phyloP scores from a whole-genome alignment of 2,329 filamentous ascomycete species.

The Beauveria australis region DNA sequence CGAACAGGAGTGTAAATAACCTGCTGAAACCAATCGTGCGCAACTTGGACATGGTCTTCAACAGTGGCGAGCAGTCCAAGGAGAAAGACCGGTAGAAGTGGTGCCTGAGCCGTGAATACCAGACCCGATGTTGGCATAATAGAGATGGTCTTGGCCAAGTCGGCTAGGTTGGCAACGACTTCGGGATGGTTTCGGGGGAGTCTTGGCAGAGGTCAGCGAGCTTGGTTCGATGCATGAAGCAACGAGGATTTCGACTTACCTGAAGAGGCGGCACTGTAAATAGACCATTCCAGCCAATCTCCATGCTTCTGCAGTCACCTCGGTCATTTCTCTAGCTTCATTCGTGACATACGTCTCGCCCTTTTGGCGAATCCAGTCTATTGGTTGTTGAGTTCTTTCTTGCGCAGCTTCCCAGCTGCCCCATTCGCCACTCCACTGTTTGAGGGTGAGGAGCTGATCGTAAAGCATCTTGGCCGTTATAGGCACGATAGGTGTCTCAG shows the following conservation, averaged over 20 bases:
- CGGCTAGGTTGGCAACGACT: slow-evolving; percentile 23
- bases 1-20: slow-evolving; percentile 29
- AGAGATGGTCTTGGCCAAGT: slow-evolving; percentile 28
- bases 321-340: slow-evolving; percentile 27
- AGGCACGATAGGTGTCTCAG: slow-evolving; percentile 23
- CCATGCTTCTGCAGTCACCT: slow-evolving; percentile 34
- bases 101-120: slow-evolving; percentile 33
- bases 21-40: slow-evolving; percentile 27
- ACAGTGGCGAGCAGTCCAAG: slow-evolving; percentile 28
- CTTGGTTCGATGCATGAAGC: background rate
- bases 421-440: slow-evolving; percentile 28
- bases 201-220: slow-evolving; percentile 16
- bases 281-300: slow-evolving; percentile 31
- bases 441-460: slow-evolving; percentile 22
- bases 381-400: slow-evolving; percentile 13
- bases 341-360: slow-evolving; percentile 19
- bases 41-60: slow-evolving; percentile 21
- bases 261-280: slow-evolving; percentile 29
- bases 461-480: slow-evolving; percentile 22
- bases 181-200: slow-evolving; percentile 29
- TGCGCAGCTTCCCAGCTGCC: slow-evolving; percentile 17
- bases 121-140: slow-evolving; percentile 34
- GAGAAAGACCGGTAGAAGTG: slow-evolving; percentile 33
- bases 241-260: slow-evolving; percentile 18
- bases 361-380: slow-evolving; percentile 23